Percentiles rank a stretch among this genome's conserved stretches.
Evolutionary conservation across 441 rosid species (phyloP).

Genomic region (Croton setiger): DNA sequence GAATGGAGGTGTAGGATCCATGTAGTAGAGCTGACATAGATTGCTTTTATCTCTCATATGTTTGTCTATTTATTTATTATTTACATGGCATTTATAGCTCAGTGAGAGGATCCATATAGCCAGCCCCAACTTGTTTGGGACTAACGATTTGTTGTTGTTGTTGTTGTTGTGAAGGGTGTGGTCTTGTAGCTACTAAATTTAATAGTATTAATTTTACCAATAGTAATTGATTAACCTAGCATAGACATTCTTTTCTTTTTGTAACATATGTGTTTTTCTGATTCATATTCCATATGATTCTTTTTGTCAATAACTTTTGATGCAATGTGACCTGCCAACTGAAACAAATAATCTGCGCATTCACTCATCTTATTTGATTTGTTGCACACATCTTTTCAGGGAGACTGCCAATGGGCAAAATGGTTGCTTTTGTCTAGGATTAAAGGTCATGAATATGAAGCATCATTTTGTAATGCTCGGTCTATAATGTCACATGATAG

Average conservation of each 20-base stretch:
- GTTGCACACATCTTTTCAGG: conserved; percentile 50
- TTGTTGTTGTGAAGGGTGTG: background rate
- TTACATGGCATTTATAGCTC: too few relatives aligned
- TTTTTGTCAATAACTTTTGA: background rate
- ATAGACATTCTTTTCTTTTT: background rate
- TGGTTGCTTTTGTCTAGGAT: conserved; percentile 91
- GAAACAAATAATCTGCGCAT: conserved; percentile 8
- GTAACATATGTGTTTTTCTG: background rate
- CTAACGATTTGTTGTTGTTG: too few relatives aligned
- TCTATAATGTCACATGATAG: conserved; percentile 59
- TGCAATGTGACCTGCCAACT: background rate
- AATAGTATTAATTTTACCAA: background rate
- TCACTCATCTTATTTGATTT: conserved; percentile 19
- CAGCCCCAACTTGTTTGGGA: too few relatives aligned
- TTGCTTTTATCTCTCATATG: too few relatives aligned
- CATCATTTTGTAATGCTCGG: conserved; percentile 93
- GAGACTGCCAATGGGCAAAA: conserved; percentile 97
- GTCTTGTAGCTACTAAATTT: background rate
- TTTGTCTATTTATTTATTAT: too few relatives aligned
- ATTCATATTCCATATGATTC: too few relatives aligned
- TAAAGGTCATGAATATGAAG: conserved; percentile 90
- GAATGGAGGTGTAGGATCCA: too few relatives aligned
- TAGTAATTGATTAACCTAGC: background rate
- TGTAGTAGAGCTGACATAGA: too few relatives aligned
- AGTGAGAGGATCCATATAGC: too few relatives aligned